Conservation (phyloP, 2,329 filamentous ascomycete species). For the Neofusicoccum sp. region DNA sequence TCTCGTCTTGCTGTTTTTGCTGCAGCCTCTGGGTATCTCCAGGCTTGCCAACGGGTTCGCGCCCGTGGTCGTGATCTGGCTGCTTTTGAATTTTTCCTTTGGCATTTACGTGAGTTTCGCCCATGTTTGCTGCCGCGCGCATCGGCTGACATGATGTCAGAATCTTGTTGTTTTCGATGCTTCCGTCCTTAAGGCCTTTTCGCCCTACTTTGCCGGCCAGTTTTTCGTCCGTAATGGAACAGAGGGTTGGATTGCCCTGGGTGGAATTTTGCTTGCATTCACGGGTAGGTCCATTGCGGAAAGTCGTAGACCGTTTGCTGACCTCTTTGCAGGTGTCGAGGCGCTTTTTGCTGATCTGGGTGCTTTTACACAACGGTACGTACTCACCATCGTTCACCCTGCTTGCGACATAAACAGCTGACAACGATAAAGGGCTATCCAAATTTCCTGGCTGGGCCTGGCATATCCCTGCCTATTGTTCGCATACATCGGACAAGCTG, state of each 20-base stretch:
- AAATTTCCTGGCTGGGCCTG: slow-evolving; percentile 69
- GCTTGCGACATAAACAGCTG: neutral
- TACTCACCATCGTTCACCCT: neutral
- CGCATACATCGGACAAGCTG: slow-evolving; percentile 71
- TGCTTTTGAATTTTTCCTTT: slow-evolving; percentile 60
- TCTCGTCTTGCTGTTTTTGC: slow-evolving; percentile 59
- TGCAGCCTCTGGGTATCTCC: slow-evolving; percentile 65
- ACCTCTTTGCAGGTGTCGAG: slow-evolving; percentile 52
- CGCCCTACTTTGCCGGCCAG: slow-evolving; percentile 56
- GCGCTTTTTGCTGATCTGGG: slow-evolving; percentile 76
- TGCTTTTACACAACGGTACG: slow-evolving; percentile 59
- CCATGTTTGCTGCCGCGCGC: neutral
- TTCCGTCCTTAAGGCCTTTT: slow-evolving; percentile 53
- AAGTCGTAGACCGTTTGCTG: neutral
- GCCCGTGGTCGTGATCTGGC: slow-evolving; percentile 66
- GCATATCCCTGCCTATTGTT: slow-evolving; percentile 66
- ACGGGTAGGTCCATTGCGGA: slow-evolving; percentile 49
- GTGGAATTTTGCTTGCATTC: slow-evolving; percentile 71
- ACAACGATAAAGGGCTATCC: slow-evolving; percentile 55
- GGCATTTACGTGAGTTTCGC: slow-evolving; percentile 56
- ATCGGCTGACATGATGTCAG: neutral
- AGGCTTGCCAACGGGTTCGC: slow-evolving; percentile 62
- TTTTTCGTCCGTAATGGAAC: slow-evolving; percentile 61
- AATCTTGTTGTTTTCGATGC: slow-evolving; percentile 49
- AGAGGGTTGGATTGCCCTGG: slow-evolving; percentile 63